These are phyloP conservation scores for Claviceps humidiphila DNA, from an alignment of 2,329 filamentous ascomycete genomes.

Conservation along the genomic window DNA sequence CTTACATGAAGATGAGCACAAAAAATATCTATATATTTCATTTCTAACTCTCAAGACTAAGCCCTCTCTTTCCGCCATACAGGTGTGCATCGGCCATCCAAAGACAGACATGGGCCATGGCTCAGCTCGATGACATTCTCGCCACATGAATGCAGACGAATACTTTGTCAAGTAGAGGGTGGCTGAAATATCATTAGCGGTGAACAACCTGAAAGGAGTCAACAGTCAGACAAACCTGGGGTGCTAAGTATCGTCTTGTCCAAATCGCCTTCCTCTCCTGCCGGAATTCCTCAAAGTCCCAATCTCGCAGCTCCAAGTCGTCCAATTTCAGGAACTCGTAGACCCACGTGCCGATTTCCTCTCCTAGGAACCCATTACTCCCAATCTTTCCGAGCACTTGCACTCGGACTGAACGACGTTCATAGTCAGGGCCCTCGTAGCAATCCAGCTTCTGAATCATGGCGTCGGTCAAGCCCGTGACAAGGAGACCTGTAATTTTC, in stretches of 20 bases:
- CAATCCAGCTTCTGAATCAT: conserved; percentile 64
- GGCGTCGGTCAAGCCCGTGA: conserved; percentile 62
- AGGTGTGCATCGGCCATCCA: no score
- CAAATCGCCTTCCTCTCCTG: conserved; percentile 52
- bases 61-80: no score
- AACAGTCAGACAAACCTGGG: conserved; percentile 23
- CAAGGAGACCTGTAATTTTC: conserved; percentile 60
- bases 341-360: conserved; percentile 40
- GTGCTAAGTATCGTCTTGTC: conserved; percentile 35
- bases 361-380: conserved; percentile 23
- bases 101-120: no score
- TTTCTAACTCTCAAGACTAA: no score
- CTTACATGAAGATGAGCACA: no score
- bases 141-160: background rate
- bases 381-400: conserved; percentile 34
- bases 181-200: conserved; percentile 7
- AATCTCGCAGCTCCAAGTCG: conserved; percentile 58
- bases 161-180: no score
- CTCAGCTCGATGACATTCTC: conserved; percentile 6
- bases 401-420: conserved; percentile 39
- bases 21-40: no score
- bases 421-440: conserved; percentile 73
- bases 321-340: conserved; percentile 48
- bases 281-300: conserved; percentile 79
- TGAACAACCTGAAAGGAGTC: no score